Evolutionary conservation across 2,329 filamentous ascomycete species (phyloP), one percentile per base, ranked within the genome.

Genomic region (Fusarium sp.): DNA sequence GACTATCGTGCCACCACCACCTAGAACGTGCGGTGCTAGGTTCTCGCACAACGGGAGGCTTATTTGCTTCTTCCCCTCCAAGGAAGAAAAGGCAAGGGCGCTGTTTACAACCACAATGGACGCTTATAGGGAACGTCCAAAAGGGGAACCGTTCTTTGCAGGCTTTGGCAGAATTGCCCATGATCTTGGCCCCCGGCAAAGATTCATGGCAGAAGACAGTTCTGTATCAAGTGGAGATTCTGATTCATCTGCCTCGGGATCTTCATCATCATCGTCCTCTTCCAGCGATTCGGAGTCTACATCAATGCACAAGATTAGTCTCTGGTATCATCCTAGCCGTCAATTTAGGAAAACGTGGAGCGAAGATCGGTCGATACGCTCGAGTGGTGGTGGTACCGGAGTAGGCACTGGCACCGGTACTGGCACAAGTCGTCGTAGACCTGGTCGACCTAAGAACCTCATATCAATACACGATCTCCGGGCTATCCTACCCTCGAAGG

Each of bases 401-500:
- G 76, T 77, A 1, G 81, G 81, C 9, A 82, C 81, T 1, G 87
- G 61, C 15, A 87, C 85, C 0, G 85, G 85, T 11, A 87, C 85
- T 4, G 85, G 82, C 4, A 84, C 82, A 2, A 86, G 85, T 65
- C 83, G 84, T 39, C 82, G 84, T 34, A 81, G 84, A 28, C 72
- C 79, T 17, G 80, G 79, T 28, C 83, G 81, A 57, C 83, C 87
- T 7, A 92, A 91, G 71, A 94, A 94, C 65, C 83, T 92, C 22
- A 82, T 98, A 21, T 89, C 89, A 2, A 89, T 98, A 39, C 86
- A 94, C 73, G 86, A 93, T 65, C 77, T 97, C 26, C 87, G 88
- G 11, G 83, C 87, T 47, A 78, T 94, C 14, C 81, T 97, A n/a
- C 94, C 94, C 0, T 92, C 93, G 4, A 96, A 94, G 77, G 86